phyloP scores from a whole-genome alignment of 1,139 yeast species.

The Yamadazyma diddensiae region DNA sequence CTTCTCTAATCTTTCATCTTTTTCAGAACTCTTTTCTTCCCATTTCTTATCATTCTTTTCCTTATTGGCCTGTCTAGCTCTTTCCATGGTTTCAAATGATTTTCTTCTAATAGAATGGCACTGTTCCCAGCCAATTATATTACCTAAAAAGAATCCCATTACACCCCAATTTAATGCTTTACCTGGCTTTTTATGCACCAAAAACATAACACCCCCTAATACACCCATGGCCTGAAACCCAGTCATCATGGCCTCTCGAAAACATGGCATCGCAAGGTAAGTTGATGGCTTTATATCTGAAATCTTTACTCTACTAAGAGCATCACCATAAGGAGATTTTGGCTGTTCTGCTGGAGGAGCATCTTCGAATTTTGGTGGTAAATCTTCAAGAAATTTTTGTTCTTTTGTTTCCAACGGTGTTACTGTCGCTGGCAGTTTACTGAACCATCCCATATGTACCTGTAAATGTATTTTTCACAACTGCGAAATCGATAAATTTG shows the following conservation, averaged over 20 bases:
- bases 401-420: conserved; percentile 21
- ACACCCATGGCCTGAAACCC: conserved; percentile 88
- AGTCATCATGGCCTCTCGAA: conserved; percentile 82
- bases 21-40: conserved; percentile 16
- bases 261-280: conserved; percentile 75
- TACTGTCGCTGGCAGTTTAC: conserved; percentile 23
- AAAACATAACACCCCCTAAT: conserved; percentile 66
- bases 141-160: conserved; percentile 77
- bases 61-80: conserved; percentile 54
- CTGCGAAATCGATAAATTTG: too few species aligned
- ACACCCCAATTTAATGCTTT: conserved; percentile 79
- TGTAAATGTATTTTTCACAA: too few species aligned
- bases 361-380: conserved; percentile 50
- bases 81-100: conserved; percentile 58
- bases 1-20: conserved; percentile 25
- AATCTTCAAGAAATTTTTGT: conserved; percentile 26
- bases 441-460: conserved; percentile 39
- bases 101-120: conserved; percentile 71
- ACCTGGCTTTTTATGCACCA: conserved; percentile 61
- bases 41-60: conserved; percentile 32
- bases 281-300: conserved; percentile 57
- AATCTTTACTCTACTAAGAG: conserved; percentile 26
- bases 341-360: conserved; percentile 17
- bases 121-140: conserved; percentile 89
- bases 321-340: conserved; percentile 22